A percentile compares a stretch with the other conserved stretches of the same genome.
These are phyloP conservation scores for Leccinum subgranulosum DNA, from an alignment of 768 basidiomycete genomes.

Conservation along the genomic window DNA sequence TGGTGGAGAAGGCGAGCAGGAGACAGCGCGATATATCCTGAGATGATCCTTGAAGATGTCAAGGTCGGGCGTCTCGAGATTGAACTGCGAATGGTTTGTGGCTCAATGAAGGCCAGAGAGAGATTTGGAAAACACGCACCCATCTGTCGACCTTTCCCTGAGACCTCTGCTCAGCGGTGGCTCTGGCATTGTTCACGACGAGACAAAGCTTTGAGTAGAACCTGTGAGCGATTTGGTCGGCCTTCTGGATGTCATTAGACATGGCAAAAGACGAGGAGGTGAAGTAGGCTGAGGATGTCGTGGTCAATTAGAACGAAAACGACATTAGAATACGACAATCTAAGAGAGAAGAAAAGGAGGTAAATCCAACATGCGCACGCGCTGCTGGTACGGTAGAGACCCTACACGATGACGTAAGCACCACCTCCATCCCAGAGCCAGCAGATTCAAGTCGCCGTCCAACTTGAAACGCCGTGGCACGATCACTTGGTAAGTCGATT, in stretches of 20 bases:
- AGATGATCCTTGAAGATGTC: conserved; percentile 64
- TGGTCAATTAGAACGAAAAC: conserved; percentile 22
- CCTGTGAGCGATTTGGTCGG: conserved; percentile 83
- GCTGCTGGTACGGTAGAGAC: conserved; percentile 14
- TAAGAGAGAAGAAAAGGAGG: conserved; percentile 19
- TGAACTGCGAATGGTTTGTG: conserved; percentile 55
- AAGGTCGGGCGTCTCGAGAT: conserved; percentile 74
- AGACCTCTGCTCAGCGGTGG: conserved; percentile 46
- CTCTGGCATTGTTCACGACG: conserved; percentile 68
- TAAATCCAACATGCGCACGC: conserved; percentile 20
- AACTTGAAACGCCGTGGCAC: conserved; percentile 1
- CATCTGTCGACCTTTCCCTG: conserved; percentile 72
- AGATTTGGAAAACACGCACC: conserved; percentile 44
- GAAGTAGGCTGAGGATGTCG: conserved; percentile 4
- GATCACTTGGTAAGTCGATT: conserved; percentile 3
- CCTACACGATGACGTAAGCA: conserved; percentile 25
- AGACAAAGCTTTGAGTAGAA: conserved; percentile 81
- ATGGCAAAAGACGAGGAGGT: conserved; percentile 34
- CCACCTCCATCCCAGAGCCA: conserved; percentile 16
- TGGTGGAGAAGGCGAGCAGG: conserved; percentile 32
- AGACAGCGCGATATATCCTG: conserved; percentile 54
- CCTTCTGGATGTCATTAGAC: conserved; percentile 59
- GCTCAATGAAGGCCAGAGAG: background rate
- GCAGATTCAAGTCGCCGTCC: background rate
- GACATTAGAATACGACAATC: conserved; percentile 31